These are phyloP conservation scores for Akanthomyces lecanii DNA, from an alignment of 2,329 filamentous ascomycete species.

Conservation along the genomic window DNA sequence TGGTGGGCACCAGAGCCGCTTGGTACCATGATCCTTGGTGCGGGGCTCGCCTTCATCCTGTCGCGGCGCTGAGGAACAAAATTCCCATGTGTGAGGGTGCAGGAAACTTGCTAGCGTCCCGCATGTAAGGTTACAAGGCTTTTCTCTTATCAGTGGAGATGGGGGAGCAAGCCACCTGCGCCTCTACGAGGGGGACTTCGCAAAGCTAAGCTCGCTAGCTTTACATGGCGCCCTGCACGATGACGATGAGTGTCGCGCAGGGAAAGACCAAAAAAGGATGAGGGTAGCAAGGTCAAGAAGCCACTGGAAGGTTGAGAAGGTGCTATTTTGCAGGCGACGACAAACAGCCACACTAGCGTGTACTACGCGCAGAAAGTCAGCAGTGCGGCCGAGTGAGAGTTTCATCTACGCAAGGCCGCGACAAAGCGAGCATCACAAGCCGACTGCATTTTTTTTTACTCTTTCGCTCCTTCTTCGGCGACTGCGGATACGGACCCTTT, in stretches of 20 bases:
- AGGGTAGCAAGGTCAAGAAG: not conserved
- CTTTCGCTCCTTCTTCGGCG: not conserved
- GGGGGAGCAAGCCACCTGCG: not conserved
- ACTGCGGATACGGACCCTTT: not conserved
- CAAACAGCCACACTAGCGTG: not conserved
- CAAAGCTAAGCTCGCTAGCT: not conserved
- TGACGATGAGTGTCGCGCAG: slow-evolving; percentile 4
- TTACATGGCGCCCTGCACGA: not conserved
- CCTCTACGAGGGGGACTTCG: not conserved
- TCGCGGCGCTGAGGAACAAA: not conserved
- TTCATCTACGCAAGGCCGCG: not conserved
- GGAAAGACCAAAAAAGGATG: not conserved
- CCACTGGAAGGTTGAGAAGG: too few relatives aligned
- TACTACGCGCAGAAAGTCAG: not conserved
- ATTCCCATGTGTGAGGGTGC: not conserved
- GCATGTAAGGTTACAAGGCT: not conserved
- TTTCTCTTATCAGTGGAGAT: slow-evolving; percentile 13
- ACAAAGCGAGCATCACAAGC: slow-evolving; percentile 7
- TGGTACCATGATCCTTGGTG: not conserved
- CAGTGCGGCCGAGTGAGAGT: not conserved
- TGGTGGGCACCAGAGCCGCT: not conserved
- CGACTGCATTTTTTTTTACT: not conserved
- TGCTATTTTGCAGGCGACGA: not conserved
- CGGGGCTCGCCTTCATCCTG: not conserved
- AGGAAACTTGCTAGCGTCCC: not conserved